phyloP scores from a whole-genome alignment of 768 basidiomycete genomes.

The Astraeus odoratus region DNA sequence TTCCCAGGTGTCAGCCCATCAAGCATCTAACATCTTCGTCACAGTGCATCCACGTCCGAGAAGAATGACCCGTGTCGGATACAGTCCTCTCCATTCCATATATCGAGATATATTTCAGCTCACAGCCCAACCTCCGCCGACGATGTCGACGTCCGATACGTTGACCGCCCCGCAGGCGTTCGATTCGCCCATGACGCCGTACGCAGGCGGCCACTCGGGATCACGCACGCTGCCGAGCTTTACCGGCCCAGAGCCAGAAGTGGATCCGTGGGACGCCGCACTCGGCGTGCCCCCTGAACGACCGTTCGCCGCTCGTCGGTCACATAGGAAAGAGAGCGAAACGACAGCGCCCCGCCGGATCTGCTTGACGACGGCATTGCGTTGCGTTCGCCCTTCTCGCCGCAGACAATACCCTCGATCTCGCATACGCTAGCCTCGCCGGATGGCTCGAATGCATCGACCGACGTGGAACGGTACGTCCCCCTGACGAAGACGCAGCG shows the following conservation, averaged over 20 bases:
- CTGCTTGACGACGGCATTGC: conserved; percentile 9
- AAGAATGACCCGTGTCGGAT: conserved; percentile 47
- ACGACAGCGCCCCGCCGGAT: conserved; percentile 6
- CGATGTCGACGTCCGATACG: conserved; percentile 89
- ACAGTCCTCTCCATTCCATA: conserved; percentile 72
- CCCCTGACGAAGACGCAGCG: conserved; percentile 37
- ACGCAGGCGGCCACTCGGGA: conserved; percentile 56
- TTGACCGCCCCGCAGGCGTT: conserved; percentile 95
- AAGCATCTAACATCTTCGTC: conserved; percentile 37
- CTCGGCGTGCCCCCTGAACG: conserved; percentile 46
- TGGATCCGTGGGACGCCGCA: conserved; percentile 50
- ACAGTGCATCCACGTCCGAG: conserved; percentile 62
- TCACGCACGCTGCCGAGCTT: conserved; percentile 25
- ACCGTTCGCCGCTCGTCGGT: conserved; percentile 37
- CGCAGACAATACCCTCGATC: conserved; percentile 45
- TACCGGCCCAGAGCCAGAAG: conserved; percentile 19
- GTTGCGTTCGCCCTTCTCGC: conserved; percentile 14
- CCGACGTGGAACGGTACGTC: conserved; percentile 38
- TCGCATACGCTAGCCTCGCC: conserved; percentile 46
- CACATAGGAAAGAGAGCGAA: conserved; percentile 9
- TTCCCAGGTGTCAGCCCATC: conserved; percentile 70
- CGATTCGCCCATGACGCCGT: conserved; percentile 62
- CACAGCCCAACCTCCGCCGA: conserved; percentile 47
- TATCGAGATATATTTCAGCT: conserved; percentile 65
- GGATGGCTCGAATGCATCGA: conserved; percentile 31